Base-by-base conservation (phyloP, 495 filamentous ascomycete genomes). In the Xylaria acuta region DNA sequence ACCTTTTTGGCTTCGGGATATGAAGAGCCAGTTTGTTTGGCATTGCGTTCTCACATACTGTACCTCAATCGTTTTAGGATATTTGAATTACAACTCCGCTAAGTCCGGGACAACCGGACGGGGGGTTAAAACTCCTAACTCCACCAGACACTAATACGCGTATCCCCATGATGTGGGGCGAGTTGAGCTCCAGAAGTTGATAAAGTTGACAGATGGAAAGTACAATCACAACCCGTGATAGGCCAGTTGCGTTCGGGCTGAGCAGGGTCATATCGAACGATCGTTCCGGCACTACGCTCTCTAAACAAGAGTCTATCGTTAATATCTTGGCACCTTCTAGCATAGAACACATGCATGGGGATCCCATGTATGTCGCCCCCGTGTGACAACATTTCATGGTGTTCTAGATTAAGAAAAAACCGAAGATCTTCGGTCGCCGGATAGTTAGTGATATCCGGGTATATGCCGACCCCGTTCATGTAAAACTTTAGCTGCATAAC, bases 121-220 rank as follows among this genome's bases (percentile, higher is more conserved):
- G 62, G 18, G n/a, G 27, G 25, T 34, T 34, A 20, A 25, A 32
- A n/a, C 62, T 34, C 41, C 40, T 64, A 64, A 45, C 62, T 64
- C 62, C 62, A 45, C 36, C 20, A n/a, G 22, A 47, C 40, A 20
- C 41, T 11, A 64, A 64, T 64, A 64, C 62, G 62, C 62, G 62
- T 64, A 64, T 64, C 9, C 62, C 62, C 62, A 64, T 27, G 41
- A 25, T 64, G 53, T 56, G 53, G 27, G 27, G 27, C 4, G 20
- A 30, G 27, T 32, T 11, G 8, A 54, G 11, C 7, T 5, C 22
- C 4, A 54, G 53, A 30, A 18, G 53, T 30, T 32, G 14, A 56
- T 14, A 56, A 18, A 5, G 12, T 3, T 30, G 14, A 32, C 4
- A 18, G 27, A 30, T 30, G 14, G 27, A 18, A 56, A 32, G 53